A percentile compares a stretch with the other conserved stretches of the same genome.
phyloP scores from a whole-genome alignment of 2,329 filamentous ascomycete species.

The Trichoderma gracile region DNA sequence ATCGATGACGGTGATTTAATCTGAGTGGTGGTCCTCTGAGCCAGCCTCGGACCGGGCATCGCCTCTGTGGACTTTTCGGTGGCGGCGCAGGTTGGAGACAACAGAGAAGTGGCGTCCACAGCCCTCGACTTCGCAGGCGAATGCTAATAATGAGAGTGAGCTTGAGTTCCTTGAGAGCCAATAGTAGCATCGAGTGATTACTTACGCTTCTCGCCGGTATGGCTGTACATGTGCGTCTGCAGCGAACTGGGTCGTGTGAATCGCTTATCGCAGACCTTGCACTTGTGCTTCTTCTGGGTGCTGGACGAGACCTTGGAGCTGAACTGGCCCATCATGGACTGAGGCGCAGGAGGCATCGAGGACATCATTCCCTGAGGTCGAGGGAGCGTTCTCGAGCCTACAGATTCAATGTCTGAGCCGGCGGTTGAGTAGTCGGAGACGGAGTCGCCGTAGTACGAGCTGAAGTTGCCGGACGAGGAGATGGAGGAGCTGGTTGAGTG shows the following conservation, averaged over 20 bases:
- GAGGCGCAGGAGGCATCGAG: slow-evolving; percentile 75
- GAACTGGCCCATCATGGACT: slow-evolving; percentile 99
- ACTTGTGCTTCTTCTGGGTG: slow-evolving; percentile 99
- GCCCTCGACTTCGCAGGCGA: slow-evolving; percentile 89
- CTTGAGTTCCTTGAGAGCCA: not conserved
- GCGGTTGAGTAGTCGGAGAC: slow-evolving; percentile 92
- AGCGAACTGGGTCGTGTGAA: slow-evolving; percentile 93
- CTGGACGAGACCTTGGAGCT: slow-evolving; percentile 94
- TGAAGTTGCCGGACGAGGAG: slow-evolving; percentile 81
- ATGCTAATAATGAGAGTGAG: slow-evolving; percentile 58
- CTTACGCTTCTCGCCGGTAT: slow-evolving; percentile 97
- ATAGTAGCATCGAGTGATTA: slow-evolving; percentile 32
- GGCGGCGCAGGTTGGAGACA: slow-evolving; percentile 89
- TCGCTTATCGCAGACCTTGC: slow-evolving; percentile 97
- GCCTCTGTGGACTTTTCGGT: slow-evolving; percentile 88
- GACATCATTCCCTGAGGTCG: slow-evolving; percentile 66
- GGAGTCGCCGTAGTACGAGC: slow-evolving; percentile 80
- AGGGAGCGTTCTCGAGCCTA: slow-evolving; percentile 79
- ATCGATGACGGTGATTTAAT: slow-evolving; percentile 40
- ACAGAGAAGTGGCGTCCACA: slow-evolving; percentile 97
- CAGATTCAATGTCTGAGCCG: slow-evolving; percentile 80
- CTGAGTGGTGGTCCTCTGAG: slow-evolving; percentile 64
- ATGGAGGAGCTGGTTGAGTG: slow-evolving; percentile 89
- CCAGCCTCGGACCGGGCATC: slow-evolving; percentile 64
- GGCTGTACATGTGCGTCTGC: slow-evolving; percentile 98